These are phyloP conservation scores for Penicillium sp. DNA, from an alignment of 2,329 filamentous ascomycete genomes.

Conservation along the genomic window DNA sequence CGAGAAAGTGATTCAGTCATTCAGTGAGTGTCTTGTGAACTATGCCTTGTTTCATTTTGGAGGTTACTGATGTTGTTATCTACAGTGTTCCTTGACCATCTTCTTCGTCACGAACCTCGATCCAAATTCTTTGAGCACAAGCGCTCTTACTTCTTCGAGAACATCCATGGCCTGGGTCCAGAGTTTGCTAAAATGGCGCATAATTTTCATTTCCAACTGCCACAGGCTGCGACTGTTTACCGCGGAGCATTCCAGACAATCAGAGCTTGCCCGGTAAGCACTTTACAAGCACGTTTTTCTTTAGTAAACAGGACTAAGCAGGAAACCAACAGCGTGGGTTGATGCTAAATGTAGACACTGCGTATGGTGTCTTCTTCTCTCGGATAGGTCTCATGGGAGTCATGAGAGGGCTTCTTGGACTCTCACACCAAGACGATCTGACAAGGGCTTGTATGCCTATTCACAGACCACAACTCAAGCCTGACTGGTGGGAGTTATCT, in stretches of 20 bases:
- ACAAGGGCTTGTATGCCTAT: constrained; percentile 13
- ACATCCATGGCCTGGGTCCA: constrained; percentile 59
- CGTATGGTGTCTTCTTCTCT: constrained; percentile 88
- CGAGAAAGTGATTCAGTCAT: constrained; percentile 73
- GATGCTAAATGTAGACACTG: constrained; percentile 86
- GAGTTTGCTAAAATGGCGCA: constrained; percentile 41
- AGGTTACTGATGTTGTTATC: constrained; percentile 44
- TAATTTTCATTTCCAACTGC: constrained; percentile 15
- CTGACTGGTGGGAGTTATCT: background rate
- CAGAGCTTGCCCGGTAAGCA: constrained; percentile 68
- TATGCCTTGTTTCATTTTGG: constrained; percentile 13
- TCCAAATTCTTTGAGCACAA: constrained; percentile 73
- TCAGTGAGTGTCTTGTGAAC: constrained; percentile 61
- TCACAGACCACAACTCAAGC: background rate
- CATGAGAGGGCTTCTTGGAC: constrained; percentile 42
- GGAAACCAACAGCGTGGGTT: constrained; percentile 61
- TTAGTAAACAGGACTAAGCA: constrained; percentile 35
- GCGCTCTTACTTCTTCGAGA: constrained; percentile 75
- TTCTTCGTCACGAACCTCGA: constrained; percentile 80
- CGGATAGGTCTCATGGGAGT: constrained; percentile 45
- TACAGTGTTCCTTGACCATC: constrained; percentile 76
- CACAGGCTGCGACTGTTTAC: constrained; percentile 70
- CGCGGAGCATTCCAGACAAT: constrained; percentile 91
- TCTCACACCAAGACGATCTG: constrained; percentile 42
- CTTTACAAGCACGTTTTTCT: constrained; percentile 11